A percentile compares a stretch with the other conserved stretches of the same genome.
These are phyloP conservation scores for Coprinellus micaceus DNA, from an alignment of 768 basidiomycete species.

Conservation along the genomic window DNA sequence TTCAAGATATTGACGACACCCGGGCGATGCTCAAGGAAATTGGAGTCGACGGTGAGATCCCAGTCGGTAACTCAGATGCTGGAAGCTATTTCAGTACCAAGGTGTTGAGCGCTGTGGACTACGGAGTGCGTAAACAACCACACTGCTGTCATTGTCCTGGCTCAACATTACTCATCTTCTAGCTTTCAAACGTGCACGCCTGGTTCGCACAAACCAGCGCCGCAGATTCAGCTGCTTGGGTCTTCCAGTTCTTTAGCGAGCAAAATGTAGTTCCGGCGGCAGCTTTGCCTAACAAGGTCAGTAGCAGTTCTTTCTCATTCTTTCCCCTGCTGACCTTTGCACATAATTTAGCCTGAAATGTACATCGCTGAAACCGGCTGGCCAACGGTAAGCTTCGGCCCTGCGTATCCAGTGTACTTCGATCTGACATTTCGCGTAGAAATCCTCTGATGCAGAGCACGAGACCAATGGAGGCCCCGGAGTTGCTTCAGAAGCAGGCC, in stretches of 20 bases:
- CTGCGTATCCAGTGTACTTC: too few relatives aligned
- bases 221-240: slow-evolving; percentile 78
- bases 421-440: too few relatives aligned
- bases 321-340: too few relatives aligned
- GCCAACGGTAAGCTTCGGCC: slow-evolving; percentile 52
- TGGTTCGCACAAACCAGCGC: slow-evolving; percentile 85
- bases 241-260: slow-evolving; percentile 68
- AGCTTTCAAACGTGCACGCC: slow-evolving; percentile 89
- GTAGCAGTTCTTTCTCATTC: too few relatives aligned
- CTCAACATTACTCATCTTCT: not conserved
- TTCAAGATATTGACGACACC: slow-evolving; percentile 65
- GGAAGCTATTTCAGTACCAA: slow-evolving; percentile 76
- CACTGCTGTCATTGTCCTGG: slow-evolving; percentile 17
- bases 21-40: slow-evolving; percentile 48
- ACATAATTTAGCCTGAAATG: slow-evolving; percentile 49
- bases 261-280: slow-evolving; percentile 61
- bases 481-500: slow-evolving; percentile 51
- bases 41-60: slow-evolving; percentile 58
- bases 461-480: slow-evolving; percentile 63
- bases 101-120: slow-evolving; percentile 61
- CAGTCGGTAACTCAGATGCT: slow-evolving; percentile 82
- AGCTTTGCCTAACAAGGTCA: slow-evolving; percentile 50
- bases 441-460: slow-evolving; percentile 51
- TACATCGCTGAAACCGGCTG: slow-evolving; percentile 92
- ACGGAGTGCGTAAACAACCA: slow-evolving; percentile 49